A percentile compares a stretch with the other conserved stretches of the same genome.
phyloP scores from a whole-genome alignment of 495 filamentous ascomycete species.

The Trichoderma virens region DNA sequence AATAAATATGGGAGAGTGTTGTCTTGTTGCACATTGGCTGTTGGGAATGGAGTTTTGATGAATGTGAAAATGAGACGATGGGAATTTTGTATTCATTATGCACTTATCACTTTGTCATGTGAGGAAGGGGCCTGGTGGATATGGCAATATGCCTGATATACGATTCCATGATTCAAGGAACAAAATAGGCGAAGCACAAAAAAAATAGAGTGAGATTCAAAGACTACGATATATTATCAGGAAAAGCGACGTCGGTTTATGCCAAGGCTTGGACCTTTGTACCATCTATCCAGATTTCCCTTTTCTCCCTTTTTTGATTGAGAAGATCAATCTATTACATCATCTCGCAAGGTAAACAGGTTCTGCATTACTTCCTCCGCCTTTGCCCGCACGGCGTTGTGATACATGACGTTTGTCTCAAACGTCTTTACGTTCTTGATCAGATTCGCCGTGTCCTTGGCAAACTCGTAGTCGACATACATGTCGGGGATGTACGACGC shows the following conservation, averaged over 20 bases:
- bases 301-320: no score
- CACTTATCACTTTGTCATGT: neutral
- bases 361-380: slow-evolving; percentile 65
- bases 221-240: neutral
- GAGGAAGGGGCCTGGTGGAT: neutral
- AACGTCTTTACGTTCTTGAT: slow-evolving; percentile 73
- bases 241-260: neutral
- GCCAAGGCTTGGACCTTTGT: neutral
- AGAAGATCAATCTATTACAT: slow-evolving; percentile 54
- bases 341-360: slow-evolving; percentile 64
- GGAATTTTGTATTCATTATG: neutral
- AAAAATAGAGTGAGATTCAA: neutral
- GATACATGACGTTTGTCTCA: slow-evolving; percentile 80
- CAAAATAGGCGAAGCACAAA: neutral
- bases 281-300: neutral
- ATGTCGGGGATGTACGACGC: slow-evolving; percentile 86
- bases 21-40: neutral
- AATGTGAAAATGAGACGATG: neutral
- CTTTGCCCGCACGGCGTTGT: slow-evolving; percentile 68
- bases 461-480: slow-evolving; percentile 78
- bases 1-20: slow-evolving; percentile 19
- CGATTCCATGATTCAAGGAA: neutral
- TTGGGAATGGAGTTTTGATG: neutral
- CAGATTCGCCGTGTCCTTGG: slow-evolving; percentile 62
- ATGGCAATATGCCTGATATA: neutral